These are phyloP conservation scores for Pseudogymnoascus sp. DNA, from an alignment of 2,329 filamentous ascomycete species.

Conservation along the genomic window DNA sequence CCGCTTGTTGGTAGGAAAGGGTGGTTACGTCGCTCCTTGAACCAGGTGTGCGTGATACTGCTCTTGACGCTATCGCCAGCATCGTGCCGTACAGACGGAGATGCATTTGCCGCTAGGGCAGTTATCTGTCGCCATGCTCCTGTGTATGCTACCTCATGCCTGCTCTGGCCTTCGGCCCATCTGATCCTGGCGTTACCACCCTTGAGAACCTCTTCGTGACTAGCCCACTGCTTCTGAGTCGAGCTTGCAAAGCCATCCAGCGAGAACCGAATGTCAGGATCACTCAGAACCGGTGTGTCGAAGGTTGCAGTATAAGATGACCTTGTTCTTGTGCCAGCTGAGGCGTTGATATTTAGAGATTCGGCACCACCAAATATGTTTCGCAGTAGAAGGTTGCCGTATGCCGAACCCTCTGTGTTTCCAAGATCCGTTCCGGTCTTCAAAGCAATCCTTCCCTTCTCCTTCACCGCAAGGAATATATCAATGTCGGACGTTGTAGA, in stretches of 20 bases:
- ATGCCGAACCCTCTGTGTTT: slow-evolving; percentile 88
- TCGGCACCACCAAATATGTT: slow-evolving; percentile 95
- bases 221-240: slow-evolving; percentile 85
- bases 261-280: slow-evolving; percentile 72
- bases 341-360: slow-evolving; percentile 77
- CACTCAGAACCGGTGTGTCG: slow-evolving; percentile 71
- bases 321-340: slow-evolving; percentile 78
- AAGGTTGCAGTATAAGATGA: slow-evolving; percentile 86
- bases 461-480: slow-evolving; percentile 67
- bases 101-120: slow-evolving; percentile 64
- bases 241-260: slow-evolving; percentile 75
- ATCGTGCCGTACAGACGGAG: slow-evolving; percentile 71
- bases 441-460: slow-evolving; percentile 75
- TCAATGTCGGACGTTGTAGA: slow-evolving; percentile 71
- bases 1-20: slow-evolving; percentile 76
- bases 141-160: slow-evolving; percentile 72
- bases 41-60: slow-evolving; percentile 72
- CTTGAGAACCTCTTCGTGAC: slow-evolving; percentile 81
- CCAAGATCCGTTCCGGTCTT: slow-evolving; percentile 94
- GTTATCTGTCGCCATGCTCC: slow-evolving; percentile 86
- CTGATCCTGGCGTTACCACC: slow-evolving; percentile 69
- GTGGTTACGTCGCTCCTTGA: slow-evolving; percentile 72
- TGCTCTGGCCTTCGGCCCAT: slow-evolving; percentile 60
- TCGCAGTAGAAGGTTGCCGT: slow-evolving; percentile 75
- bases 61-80: slow-evolving; percentile 89